Evolutionary conservation across 805 yeast genomes (phyloP).

Genomic region (Saccharomycopsis sp.): DNA sequence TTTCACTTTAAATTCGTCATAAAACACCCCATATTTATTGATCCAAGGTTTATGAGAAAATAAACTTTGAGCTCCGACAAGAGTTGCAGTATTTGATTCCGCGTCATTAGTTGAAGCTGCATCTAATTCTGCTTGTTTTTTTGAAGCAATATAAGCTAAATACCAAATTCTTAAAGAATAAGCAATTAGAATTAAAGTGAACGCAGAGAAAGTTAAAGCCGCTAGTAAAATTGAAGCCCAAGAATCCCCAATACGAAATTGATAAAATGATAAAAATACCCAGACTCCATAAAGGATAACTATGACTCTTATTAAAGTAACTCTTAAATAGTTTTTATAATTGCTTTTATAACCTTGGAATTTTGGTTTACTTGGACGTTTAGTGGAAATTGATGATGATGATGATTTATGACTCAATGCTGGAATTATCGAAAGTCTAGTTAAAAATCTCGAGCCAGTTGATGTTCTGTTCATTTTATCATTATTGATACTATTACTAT

Average conservation of each 20-base stretch:
- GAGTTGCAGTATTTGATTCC: not conserved
- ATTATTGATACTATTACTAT: not conserved
- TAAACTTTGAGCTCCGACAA: constrained; percentile 16
- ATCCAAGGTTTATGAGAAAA: constrained; percentile 24
- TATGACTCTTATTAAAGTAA: constrained; percentile 22
- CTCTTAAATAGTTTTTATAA: constrained; percentile 19
- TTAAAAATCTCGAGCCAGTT: constrained; percentile 4
- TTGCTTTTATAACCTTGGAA: constrained; percentile 20
- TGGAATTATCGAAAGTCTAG: constrained; percentile 6
- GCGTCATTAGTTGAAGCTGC: not conserved
- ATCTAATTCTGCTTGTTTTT: constrained; percentile 3
- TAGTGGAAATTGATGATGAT: not conserved
- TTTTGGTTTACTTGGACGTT: constrained; percentile 12
- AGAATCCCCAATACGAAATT: constrained; percentile 24
- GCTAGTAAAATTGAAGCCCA: constrained; percentile 25
- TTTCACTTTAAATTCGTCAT: constrained; percentile 23
- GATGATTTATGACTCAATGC: not conserved
- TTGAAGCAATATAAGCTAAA: constrained; percentile 21
- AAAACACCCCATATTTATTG: constrained; percentile 24
- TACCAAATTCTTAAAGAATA: constrained; percentile 21
- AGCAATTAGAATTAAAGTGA: constrained; percentile 20
- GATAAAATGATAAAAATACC: constrained; percentile 24
- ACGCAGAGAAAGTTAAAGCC: constrained; percentile 21
- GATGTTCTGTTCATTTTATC: not conserved
- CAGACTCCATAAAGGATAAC: constrained; percentile 26